Evolutionary conservation across 371 early-diverging fungal species (phyloP), one percentile per base, ranked within the genome.

Genomic region (Saksenaea vasiformis): DNA sequence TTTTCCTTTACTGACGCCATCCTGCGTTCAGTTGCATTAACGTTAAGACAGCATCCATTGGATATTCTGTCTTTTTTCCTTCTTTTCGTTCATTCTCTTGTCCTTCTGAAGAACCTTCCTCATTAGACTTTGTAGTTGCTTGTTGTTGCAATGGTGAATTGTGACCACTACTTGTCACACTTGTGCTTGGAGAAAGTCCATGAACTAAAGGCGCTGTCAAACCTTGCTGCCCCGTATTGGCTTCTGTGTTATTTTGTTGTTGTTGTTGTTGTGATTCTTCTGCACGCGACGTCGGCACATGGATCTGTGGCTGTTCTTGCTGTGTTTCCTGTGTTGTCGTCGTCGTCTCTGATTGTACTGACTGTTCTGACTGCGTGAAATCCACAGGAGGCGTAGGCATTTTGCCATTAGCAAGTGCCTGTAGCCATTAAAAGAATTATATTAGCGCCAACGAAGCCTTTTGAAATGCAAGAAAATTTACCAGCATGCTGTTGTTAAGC

Each of bases 11-110:
- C 62, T 78, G 84, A 65, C 85, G 79, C 85, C 85, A 85, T 54
- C 84, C 83, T 54, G 84, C 84, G 60, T 86, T 86, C 39, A 86
- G 58, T 59, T 86, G 87, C 87, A 86, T 86, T 56, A 86, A 56
- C 10, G 87, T 86, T 56, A 86, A 70, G 59, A 87, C 87, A 22
- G 87, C 87, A 66, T 87, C 87, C 85, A 87, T 84, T 0, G 87
- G 85, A 37, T 82, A 85, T 58, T 87, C 85, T 7, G 76, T 73
- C 44, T 72, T 65, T 39, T 44, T 57, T 38, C 65, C 65, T 34
- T 56, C 62, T 63, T 60, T 63, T 27, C 67, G 67, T 38, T 51
- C 59, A 14, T 39, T 59, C 37, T 27, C 58, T 57, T 54, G 53
- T 28, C 47, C 55, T 37, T 31, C 53, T 31, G 65, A 22, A 22